Conservation (phyloP, 2,329 filamentous ascomycete genomes). For the Tympanopsis confertula region DNA sequence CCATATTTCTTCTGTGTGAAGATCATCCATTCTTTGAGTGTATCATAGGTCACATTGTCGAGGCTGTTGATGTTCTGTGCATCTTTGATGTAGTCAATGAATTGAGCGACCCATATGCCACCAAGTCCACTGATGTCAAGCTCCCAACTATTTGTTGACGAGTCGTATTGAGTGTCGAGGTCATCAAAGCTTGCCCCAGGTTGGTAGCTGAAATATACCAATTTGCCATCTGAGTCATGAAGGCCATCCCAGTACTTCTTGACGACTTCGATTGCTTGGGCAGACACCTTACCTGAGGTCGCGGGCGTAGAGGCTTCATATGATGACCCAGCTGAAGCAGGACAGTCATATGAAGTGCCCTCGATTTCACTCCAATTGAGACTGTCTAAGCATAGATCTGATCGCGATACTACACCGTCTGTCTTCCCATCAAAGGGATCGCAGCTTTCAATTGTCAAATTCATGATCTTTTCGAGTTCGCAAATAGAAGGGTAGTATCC, state of each 20-base stretch:
- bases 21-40: constrained; percentile 36
- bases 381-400: constrained; percentile 30
- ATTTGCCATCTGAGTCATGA: constrained; percentile 22
- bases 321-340: constrained; percentile 11
- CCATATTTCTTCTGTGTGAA: constrained; percentile 32
- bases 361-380: constrained; percentile 32
- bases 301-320: neutral
- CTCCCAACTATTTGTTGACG: constrained; percentile 15
- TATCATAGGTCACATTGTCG: constrained; percentile 37
- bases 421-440: constrained; percentile 29
- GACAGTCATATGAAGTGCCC: constrained; percentile 31
- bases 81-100: constrained; percentile 11
- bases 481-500: constrained; percentile 29
- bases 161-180: constrained; percentile 19
- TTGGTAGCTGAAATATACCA: constrained; percentile 27
- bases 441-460: constrained; percentile 28
- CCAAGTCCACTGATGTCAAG: constrained; percentile 17
- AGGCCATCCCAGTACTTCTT: constrained; percentile 23
- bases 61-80: constrained; percentile 17
- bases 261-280: constrained; percentile 10
- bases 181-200: constrained; percentile 17
- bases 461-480: constrained; percentile 30
- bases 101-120: constrained; percentile 22
- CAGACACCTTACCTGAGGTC: constrained; percentile 4
- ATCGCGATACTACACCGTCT: constrained; percentile 31